Conservation (phyloP, 257 asterid genomes). For the Jacaranda copaia region DNA sequence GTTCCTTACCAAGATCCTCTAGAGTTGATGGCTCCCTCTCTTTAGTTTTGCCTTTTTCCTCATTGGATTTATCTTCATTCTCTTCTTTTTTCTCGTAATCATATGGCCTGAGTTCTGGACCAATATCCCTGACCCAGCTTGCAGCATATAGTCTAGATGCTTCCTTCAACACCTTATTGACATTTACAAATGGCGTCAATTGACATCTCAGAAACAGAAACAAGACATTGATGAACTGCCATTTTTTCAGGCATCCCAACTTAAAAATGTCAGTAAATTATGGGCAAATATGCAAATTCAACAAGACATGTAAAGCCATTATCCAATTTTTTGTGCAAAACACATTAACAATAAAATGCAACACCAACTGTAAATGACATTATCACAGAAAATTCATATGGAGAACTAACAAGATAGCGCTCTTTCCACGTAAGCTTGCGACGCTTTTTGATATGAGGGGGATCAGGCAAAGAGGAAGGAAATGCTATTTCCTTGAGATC, state of each 20-base stretch:
- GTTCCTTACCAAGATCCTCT: conserved; percentile 84
- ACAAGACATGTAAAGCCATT: not conserved
- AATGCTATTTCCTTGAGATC: conserved; percentile 92
- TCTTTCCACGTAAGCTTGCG: conserved; percentile 72
- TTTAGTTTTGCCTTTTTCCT: conserved; percentile 24
- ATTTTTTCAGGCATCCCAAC: not conserved
- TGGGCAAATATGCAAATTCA: not conserved
- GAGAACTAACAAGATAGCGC: conserved; percentile 67
- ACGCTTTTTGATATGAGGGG: conserved; percentile 75
- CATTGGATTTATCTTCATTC: not conserved
- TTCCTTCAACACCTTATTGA: conserved; percentile 77
- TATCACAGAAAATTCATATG: not conserved
- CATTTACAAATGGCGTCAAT: conserved; percentile 12
- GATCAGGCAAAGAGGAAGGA: conserved; percentile 94
- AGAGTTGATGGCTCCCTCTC: conserved; percentile 78
- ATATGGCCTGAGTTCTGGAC: conserved; percentile 89
- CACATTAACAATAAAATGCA: not conserved
- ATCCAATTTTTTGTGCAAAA: not conserved
- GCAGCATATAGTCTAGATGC: conserved; percentile 84
- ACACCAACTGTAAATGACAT: not conserved
- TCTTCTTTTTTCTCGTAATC: conserved; percentile 57
- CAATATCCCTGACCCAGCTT: conserved; percentile 95
- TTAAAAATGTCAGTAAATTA: not conserved
- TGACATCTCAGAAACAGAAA: conserved; percentile 21
- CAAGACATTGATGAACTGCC: not conserved